These are phyloP conservation scores for Ophiostoma himal-ulmi DNA, from an alignment of 2,329 filamentous ascomycete species.

Conservation along the genomic window DNA sequence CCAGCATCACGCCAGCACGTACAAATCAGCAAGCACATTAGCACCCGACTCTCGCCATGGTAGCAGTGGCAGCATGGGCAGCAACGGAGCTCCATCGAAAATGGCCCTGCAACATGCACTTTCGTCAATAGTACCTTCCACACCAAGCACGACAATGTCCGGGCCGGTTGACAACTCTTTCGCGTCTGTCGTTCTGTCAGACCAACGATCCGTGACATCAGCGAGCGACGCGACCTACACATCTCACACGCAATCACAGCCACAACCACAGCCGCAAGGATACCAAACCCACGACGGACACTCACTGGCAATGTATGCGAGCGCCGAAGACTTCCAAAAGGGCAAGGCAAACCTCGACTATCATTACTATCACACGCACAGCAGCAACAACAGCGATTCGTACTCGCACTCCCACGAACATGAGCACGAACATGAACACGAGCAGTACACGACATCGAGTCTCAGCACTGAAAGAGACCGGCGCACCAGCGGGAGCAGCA, in stretches of 20 bases:
- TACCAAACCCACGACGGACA: not conserved
- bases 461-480: not conserved
- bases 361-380: slow-evolving; percentile 12
- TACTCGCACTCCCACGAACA: not conserved
- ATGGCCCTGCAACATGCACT: slow-evolving; percentile 13
- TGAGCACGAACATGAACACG: not conserved
- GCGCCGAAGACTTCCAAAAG: slow-evolving; percentile 17
- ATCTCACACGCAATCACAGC: not conserved
- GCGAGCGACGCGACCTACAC: slow-evolving; percentile 12
- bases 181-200: slow-evolving; percentile 15
- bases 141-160: not conserved
- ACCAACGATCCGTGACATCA: not conserved
- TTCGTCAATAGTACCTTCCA: not conserved
- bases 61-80: not conserved
- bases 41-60: not conserved
- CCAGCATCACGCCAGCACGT: not conserved
- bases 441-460: not conserved
- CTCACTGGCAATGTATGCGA: slow-evolving; percentile 6
- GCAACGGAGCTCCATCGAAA: not conserved
- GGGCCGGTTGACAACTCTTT: slow-evolving; percentile 11
- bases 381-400: not conserved
- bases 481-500: slow-evolving; percentile 8
- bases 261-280: not conserved
- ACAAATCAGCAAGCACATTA: not conserved
- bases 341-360: slow-evolving; percentile 13